Evolutionary conservation across 208 protist species (phyloP).

Genomic region (Lotmaria passim): DNA sequence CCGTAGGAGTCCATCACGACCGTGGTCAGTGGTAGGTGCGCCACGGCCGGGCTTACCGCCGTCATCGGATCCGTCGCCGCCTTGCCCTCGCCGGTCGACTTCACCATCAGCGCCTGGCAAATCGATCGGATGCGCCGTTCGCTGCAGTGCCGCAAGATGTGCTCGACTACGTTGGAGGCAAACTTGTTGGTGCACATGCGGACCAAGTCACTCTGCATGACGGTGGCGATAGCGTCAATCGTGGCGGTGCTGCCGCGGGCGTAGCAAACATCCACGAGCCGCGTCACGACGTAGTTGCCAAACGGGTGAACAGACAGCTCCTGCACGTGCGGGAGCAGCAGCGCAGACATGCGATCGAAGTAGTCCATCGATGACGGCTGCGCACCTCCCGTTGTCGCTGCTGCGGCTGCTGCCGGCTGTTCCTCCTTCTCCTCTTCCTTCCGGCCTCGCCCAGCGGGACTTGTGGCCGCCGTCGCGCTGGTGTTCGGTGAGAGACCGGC

Average conservation of each 20-base stretch:
- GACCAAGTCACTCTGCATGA: slow-evolving; percentile 40
- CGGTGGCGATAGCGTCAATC: slow-evolving; percentile 49
- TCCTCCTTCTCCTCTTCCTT: background rate
- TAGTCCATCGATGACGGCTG: slow-evolving; percentile 37
- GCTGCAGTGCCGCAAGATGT: slow-evolving; percentile 83
- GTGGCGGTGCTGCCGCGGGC: slow-evolving; percentile 46
- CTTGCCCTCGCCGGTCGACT: no score
- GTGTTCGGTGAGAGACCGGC: slow-evolving; percentile 12
- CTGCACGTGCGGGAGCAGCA: slow-evolving; percentile 67
- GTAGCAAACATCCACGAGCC: slow-evolving; percentile 82
- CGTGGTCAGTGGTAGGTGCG: slow-evolving; percentile 49
- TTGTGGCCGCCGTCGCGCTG: background rate
- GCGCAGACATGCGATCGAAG: slow-evolving; percentile 48
- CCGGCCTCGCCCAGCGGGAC: background rate
- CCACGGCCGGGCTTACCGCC: slow-evolving; percentile 7
- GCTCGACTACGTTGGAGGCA: slow-evolving; percentile 97
- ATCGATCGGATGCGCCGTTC: slow-evolving; percentile 47
- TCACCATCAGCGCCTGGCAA: slow-evolving; percentile 51
- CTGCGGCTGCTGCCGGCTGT: background rate
- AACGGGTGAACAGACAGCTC: slow-evolving; percentile 91
- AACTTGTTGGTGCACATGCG: slow-evolving; percentile 95
- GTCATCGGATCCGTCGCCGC: no score
- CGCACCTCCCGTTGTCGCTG: no score
- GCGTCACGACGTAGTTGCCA: slow-evolving; percentile 98
- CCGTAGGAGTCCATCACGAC: slow-evolving; percentile 94